Evolutionary conservation across 2,329 filamentous ascomycete species (phyloP).

Genomic region (Aspergillus unguis): DNA sequence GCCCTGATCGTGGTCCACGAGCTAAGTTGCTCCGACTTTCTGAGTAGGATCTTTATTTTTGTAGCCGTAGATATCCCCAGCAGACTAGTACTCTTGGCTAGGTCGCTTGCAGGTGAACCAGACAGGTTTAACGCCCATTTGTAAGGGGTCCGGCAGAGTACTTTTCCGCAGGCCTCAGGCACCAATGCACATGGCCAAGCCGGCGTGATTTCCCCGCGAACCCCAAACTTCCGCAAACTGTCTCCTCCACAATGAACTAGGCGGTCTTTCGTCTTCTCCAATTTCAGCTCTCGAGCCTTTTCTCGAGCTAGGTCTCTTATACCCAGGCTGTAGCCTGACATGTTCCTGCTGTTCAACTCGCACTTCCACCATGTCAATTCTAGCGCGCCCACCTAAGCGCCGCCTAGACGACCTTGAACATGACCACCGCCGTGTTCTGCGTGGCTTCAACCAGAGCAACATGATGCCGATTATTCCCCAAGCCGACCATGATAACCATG

Average conservation of each 20-base stretch:
- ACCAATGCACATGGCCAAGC: neutral
- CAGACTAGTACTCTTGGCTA: too few relatives aligned
- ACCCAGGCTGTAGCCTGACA: constrained; percentile 2
- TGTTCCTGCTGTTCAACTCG: neutral
- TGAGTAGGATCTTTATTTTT: too few relatives aligned
- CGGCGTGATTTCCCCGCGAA: constrained; percentile 14
- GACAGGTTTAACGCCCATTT: too few relatives aligned
- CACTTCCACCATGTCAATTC: constrained; percentile 28
- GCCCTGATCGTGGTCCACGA: too few relatives aligned
- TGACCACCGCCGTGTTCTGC: constrained; percentile 7
- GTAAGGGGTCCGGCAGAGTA: neutral
- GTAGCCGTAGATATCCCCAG: too few relatives aligned
- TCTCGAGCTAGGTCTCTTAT: neutral
- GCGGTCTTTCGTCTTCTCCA: neutral
- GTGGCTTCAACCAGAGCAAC: constrained; percentile 3
- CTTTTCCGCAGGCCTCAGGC: neutral
- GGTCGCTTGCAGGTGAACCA: too few relatives aligned
- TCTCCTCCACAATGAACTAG: constrained; percentile 4
- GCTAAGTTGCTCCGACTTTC: neutral
- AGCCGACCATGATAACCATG: constrained; percentile 14
- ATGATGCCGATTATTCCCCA: neutral
- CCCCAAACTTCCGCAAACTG: neutral
- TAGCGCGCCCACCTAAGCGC: constrained; percentile 32
- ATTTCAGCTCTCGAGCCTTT: neutral
- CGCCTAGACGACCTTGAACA: constrained; percentile 28